Conservation (phyloP, 176 grass and related monocot species). For the Cenchrus fungigraminus region DNA sequence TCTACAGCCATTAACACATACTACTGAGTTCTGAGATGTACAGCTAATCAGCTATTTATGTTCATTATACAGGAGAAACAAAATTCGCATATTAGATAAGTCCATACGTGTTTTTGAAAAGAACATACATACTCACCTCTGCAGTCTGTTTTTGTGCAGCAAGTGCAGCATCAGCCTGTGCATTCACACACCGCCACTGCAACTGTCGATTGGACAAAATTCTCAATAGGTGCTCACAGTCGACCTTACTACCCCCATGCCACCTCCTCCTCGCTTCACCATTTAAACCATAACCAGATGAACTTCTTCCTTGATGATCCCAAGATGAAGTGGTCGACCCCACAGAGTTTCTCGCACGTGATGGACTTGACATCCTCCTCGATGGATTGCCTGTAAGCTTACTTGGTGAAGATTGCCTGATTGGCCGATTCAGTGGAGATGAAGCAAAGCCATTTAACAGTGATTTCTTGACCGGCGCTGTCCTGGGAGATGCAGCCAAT, state of each 20-base stretch:
- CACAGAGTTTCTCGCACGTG: conserved; percentile 48
- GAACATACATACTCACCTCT: conserved; percentile 64
- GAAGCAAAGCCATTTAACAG: conserved; percentile 51
- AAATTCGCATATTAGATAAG: background rate
- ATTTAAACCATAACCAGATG: conserved; percentile 54
- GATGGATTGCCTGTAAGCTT: conserved; percentile 51
- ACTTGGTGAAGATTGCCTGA: conserved; percentile 56
- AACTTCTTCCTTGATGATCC: conserved; percentile 55
- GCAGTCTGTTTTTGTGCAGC: conserved; percentile 58
- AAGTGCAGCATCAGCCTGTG: conserved; percentile 64
- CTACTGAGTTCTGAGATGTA: background rate
- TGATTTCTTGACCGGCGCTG: conserved; percentile 61
- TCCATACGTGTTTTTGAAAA: conserved; percentile 3
- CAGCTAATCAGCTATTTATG: background rate
- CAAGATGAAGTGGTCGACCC: conserved; percentile 7
- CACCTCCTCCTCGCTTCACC: conserved; percentile 68
- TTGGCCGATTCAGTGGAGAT: conserved; percentile 56
- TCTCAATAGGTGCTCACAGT: conserved; percentile 74
- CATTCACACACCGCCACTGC: conserved; percentile 89
- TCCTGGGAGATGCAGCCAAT: conserved; percentile 45
- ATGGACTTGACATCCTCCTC: conserved; percentile 70
- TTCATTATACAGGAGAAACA: conserved; percentile 1
- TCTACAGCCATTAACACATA: background rate
- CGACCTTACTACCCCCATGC: conserved; percentile 68
- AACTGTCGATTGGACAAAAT: conserved; percentile 70